A percentile compares a stretch with the other conserved stretches of the same genome.
These are phyloP conservation scores for Paspalum notatum DNA, from an alignment of 176 grass and related monocot genomes.

Conservation along the genomic window DNA sequence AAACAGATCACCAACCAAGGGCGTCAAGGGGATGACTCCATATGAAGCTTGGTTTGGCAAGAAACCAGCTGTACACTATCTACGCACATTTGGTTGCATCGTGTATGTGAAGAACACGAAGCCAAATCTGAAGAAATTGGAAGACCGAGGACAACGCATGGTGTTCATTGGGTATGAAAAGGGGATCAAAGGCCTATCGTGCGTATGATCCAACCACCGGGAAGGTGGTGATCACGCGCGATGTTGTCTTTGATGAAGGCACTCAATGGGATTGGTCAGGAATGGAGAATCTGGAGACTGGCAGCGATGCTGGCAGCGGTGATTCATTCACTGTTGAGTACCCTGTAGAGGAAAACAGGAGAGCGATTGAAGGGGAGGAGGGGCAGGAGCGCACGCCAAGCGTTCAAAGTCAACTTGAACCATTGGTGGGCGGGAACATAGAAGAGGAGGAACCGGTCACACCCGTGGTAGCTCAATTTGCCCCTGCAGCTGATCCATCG, in stretches of 20 bases:
- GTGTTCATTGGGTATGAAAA: neutral
- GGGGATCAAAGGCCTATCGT: neutral
- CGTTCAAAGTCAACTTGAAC: too few relatives aligned
- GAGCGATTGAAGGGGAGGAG: too few relatives aligned
- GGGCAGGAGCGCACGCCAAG: too few relatives aligned
- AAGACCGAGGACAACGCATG: neutral
- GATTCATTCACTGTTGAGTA: neutral
- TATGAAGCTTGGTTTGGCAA: neutral
- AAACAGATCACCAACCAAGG: neutral
- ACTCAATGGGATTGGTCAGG: neutral
- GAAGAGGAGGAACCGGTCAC: too few relatives aligned
- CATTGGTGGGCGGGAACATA: too few relatives aligned
- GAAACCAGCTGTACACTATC: neutral
- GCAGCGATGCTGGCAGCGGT: too few relatives aligned
- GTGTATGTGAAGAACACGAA: neutral
- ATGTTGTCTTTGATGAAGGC: neutral
- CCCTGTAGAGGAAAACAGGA: neutral
- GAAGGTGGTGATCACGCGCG: rapidly evolving
- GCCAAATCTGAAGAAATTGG: neutral
- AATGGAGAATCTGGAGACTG: neutral
- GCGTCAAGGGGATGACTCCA: neutral
- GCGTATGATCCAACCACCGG: neutral
- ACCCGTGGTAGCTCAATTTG: too few relatives aligned
- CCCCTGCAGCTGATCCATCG: too few relatives aligned
- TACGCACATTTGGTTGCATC: neutral